Base-by-base conservation (phyloP, 352 stramenopile species). In the Globisporangium lucens region DNA sequence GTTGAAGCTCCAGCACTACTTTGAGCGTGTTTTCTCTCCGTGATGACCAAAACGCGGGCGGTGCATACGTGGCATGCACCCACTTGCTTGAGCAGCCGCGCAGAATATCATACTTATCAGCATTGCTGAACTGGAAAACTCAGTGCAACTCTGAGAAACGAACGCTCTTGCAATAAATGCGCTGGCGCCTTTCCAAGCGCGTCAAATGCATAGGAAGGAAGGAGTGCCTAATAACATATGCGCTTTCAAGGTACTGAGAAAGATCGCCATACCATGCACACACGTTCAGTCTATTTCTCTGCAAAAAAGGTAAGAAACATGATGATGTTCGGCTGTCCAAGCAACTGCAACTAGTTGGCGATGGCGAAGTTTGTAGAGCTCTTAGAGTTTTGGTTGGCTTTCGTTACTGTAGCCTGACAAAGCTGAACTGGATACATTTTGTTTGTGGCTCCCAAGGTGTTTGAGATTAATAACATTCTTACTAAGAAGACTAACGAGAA, bases 41-140 rank as follows among this genome's bases (percentile, higher is more conserved):
- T 12, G 52, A 38, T 51, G 43, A 51, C 43, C 43, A 51, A 51
- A 49, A 24, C 3, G 17, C 6, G 52, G 36, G 49, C 27, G 2
- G n/a, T 22, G 52, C 6, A 41, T 27, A 59, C 53, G 53, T 59
- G 53, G 29, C 53, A 22, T 27, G 53, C 27, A 59, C 17, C 55
- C 55, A 46, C 46, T 43, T 41, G 55, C 15, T 36, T 4, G 30
- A 35, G 12, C 36, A 43, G 49, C 49, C 47, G 30, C n/a, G 47
- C n/a, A 4, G 36, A 55, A 55, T 12, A 4, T 29, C 47, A 30
- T 55, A 6, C 17, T 29, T 29, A 17, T 43, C 15, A 43, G 9
- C 15, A 43, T 43, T 43, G 36, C 12, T 43, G 36, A 43, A 43
- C 36, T 43, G 36, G 36, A 43, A 43, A 43, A 43, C 36, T 43